Base-by-base conservation (phyloP, 2,329 filamentous ascomycete species). In the Fusarium chaquense region DNA sequence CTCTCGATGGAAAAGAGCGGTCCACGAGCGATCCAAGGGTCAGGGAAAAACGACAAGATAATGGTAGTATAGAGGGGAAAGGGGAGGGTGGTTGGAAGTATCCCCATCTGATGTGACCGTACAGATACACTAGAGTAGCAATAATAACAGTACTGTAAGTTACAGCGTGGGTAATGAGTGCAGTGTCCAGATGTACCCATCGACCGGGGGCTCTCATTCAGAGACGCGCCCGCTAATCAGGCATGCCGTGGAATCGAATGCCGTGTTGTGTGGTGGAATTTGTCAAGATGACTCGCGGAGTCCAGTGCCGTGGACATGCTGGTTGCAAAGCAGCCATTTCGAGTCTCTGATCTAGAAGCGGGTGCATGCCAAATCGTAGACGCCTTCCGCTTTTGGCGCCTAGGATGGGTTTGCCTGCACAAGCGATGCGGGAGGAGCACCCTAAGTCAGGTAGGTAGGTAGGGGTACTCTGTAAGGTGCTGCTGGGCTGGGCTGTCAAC, bases 351-450 rank as follows among this genome's bases (percentile, higher is more conserved):
- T 32, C 40, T 35, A 55, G 53, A 59, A 71, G 65, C 56, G 58
- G 62, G 58, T 73, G 67, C 61, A 62, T 69, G 64, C 26, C 54
- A 59, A 59, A 63, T 73, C 58, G 58, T 67, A 72, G 59, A 55
- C 73, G 72, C 72, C 73, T 75, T 75, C 73, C 73, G 67, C 68
- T 75, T 75, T 67, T 62, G 65, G 70, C 62, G 62, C 68, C 53
- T 57, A 22, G 33, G 35, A 41, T 52, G 35, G 56, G 67, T 58
- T 61, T 56, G 62, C 58, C 28, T 56, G 33, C 44, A 67, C 67
- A 65, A 65, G 62, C 62, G 62, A 65, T 45, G 54, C 56, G 68
- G 64, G 52, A 65, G 62, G 51, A 56, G 44, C 45, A 28, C 41
- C 41, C 41, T 44, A 43, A 47, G 50, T 55, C 28, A 20, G 20